Conservation (phyloP, 768 basidiomycete species). For the Fistulinella prunicolor region DNA sequence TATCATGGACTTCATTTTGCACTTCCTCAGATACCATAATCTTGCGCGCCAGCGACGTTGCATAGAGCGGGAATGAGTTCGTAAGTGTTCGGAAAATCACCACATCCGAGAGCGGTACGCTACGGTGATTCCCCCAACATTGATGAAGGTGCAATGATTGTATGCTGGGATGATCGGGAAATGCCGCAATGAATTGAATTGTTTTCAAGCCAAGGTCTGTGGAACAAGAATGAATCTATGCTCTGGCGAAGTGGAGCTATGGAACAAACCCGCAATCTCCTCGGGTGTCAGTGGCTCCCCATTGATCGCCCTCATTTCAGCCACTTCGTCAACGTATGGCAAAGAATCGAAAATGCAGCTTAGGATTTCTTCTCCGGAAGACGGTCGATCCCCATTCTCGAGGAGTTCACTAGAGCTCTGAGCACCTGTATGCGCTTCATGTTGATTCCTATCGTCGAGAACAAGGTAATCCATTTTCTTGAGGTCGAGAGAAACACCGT, state of each 20-base stretch:
- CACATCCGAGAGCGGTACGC: slow-evolving; percentile 13
- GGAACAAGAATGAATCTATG: background rate
- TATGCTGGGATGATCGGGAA: slow-evolving; percentile 50
- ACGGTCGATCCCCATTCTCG: slow-evolving; percentile 7
- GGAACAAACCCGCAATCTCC: slow-evolving; percentile 52
- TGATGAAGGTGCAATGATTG: slow-evolving; percentile 6
- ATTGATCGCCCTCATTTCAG: slow-evolving; percentile 35
- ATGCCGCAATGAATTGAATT: slow-evolving; percentile 67
- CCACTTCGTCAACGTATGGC: slow-evolving; percentile 26
- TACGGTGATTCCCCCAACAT: slow-evolving; percentile 18
- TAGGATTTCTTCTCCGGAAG: slow-evolving; percentile 20
- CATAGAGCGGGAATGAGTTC: slow-evolving; percentile 90
- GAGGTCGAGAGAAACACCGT: slow-evolving; percentile 87
- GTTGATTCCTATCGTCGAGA: slow-evolving; percentile 72
- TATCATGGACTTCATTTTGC: slow-evolving; percentile 52
- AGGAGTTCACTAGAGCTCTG: background rate
- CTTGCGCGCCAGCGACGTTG: slow-evolving; percentile 67
- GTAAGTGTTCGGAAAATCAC: slow-evolving; percentile 57
- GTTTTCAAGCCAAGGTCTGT: slow-evolving; percentile 70
- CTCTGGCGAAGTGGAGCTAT: background rate
- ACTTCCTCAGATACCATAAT: slow-evolving; percentile 53
- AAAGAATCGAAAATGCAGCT: slow-evolving; percentile 31
- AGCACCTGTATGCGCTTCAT: background rate
- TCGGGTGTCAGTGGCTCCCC: slow-evolving; percentile 46
- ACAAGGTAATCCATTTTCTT: slow-evolving; percentile 98